phyloP scores from a whole-genome alignment of 768 basidiomycete genomes.

The Lactifluus pinguis region DNA sequence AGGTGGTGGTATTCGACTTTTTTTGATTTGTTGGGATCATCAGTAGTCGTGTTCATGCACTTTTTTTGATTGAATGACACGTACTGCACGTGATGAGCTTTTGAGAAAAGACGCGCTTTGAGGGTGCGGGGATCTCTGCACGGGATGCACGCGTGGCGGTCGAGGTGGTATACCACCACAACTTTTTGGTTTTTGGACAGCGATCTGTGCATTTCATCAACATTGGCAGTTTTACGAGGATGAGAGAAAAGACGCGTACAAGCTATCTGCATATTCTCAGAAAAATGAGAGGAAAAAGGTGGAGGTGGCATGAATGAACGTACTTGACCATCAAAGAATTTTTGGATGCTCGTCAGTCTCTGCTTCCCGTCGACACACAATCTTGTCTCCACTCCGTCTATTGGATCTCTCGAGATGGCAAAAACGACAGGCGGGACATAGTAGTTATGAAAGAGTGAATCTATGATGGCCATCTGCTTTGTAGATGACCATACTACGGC shows the following conservation, averaged over 20 bases:
- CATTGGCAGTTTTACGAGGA: background rate
- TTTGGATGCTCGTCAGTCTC: slow-evolving; percentile 61
- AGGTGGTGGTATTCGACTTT: slow-evolving; percentile 57
- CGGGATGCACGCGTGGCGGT: slow-evolving; percentile 35
- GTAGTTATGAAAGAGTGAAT: slow-evolving; percentile 70
- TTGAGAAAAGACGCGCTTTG: slow-evolving; percentile 40
- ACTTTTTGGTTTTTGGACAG: slow-evolving; percentile 47
- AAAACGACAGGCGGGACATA: slow-evolving; percentile 81
- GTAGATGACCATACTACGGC: slow-evolving; percentile 73
- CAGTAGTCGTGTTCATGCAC: too few relatives aligned
- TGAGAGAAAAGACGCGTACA: slow-evolving; percentile 33
- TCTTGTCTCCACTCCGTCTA: slow-evolving; percentile 33
- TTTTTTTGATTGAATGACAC: too few relatives aligned
- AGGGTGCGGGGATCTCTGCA: slow-evolving; percentile 42
- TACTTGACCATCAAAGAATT: slow-evolving; percentile 68
- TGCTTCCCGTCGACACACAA: slow-evolving; percentile 78
- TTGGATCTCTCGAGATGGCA: slow-evolving; percentile 28
- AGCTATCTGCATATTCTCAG: slow-evolving; percentile 35
- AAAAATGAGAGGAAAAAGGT: background rate
- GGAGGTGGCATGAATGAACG: slow-evolving; percentile 21
- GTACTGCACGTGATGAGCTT: slow-evolving; percentile 60
- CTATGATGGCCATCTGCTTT: slow-evolving; percentile 68
- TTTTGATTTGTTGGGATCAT: too few relatives aligned
- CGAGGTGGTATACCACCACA: slow-evolving; percentile 52
- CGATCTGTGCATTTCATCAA: slow-evolving; percentile 34